A percentile compares a stretch with the other conserved stretches of the same genome.
Conservation (phyloP, 2,329 filamentous ascomycete genomes). For the Neofusicoccum laricinum region DNA sequence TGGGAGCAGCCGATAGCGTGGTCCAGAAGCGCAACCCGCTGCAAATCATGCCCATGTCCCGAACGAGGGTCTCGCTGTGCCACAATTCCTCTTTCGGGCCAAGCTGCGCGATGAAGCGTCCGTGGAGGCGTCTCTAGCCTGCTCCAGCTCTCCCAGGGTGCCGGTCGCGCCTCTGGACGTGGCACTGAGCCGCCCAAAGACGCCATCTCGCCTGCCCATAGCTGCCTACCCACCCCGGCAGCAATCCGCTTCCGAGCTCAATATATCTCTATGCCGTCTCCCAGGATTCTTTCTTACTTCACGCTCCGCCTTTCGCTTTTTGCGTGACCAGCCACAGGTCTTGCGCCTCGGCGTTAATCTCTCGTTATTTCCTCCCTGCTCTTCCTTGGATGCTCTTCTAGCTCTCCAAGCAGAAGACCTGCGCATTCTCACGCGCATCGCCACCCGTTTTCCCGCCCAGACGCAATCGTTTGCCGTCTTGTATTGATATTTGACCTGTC, state of each 20-base stretch:
- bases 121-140: not conserved
- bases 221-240: not conserved
- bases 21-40: not conserved
- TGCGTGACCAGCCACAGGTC: not conserved
- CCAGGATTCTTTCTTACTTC: not conserved
- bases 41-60: constrained; percentile 7
- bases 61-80: not conserved
- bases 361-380: not conserved
- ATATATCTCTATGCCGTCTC: constrained; percentile 6
- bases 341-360: not conserved
- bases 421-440: not conserved
- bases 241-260: constrained; percentile 4
- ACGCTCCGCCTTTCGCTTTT: constrained; percentile 7
- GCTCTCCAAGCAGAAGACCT: not conserved
- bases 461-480: not conserved
- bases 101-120: not conserved
- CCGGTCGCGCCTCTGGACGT: not conserved
- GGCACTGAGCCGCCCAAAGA: not conserved
- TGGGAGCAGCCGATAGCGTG: constrained; percentile 7
- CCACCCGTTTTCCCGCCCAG: not conserved
- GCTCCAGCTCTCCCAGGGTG: not conserved
- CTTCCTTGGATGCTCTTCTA: not conserved
- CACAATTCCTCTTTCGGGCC: constrained; percentile 1
- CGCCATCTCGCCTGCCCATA: not conserved
- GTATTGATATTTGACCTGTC: not conserved